Evolutionary conservation across 306 rosid species (phyloP), one percentile per base, ranked within the genome.

Genomic region (Vicia sativa): DNA sequence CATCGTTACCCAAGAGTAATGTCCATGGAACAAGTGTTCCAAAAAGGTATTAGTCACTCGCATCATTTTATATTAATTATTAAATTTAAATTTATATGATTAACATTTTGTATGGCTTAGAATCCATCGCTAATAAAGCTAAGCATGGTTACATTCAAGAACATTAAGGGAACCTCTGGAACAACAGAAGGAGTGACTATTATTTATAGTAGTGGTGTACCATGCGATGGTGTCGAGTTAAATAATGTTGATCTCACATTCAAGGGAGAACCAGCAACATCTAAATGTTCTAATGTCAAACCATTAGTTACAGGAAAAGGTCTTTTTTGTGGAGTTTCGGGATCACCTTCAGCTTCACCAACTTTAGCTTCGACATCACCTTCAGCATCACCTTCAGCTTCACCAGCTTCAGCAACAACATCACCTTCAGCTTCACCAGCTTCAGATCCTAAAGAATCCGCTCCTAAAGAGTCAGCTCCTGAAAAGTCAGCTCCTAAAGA

Each of bases 111-210:
- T 21, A 66, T 48, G 45, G 41, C 4, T 34, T 5, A 67, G 48
- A 67, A 34, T 50, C 72, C 61, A 67, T 67, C 61, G 18, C 50
- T 34, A 12, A 35, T 67, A 34, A 31, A 50, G 34, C 34, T 67
- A 67, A 67, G 72, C 45, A 67, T 49, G n/a, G 49, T 67, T 34
- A 5, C 48, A 3, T 67, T 49, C 48, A 67, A 35, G 37, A 67
- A 65, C 18, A 65, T 65, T 10, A 14, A 29, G 18, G 70, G 70
- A 2, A 65, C 70, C 2, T 65, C 70, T 9, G 58, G 6, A 29
- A 29, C 31, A 8, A 0, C 1, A 13, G 58, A 65, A 28, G 70
- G 70, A 4, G 43, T 28, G 1, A 2, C 10, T 29, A 15, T 65
- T 14, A 2, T 6, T 9, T 65, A 58, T 4, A 65, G 72, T 7